phyloP scores from a whole-genome alignment of 1,139 yeast species.

The Candida sanyaensis region DNA sequence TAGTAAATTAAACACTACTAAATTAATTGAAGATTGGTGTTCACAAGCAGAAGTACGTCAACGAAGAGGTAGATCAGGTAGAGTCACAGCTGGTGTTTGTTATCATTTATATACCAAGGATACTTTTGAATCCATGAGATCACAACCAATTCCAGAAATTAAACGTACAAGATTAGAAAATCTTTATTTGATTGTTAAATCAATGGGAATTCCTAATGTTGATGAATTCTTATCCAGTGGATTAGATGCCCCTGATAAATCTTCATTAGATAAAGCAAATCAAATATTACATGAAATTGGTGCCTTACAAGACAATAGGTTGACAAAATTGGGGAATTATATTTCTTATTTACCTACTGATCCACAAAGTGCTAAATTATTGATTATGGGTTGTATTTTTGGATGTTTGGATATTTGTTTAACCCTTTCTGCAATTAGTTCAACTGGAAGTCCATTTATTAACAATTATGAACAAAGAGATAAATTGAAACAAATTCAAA shows the following conservation, averaged over 20 bases:
- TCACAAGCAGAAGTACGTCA: slow-evolving; percentile 91
- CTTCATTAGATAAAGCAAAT: slow-evolving; percentile 64
- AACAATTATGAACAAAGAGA: slow-evolving; percentile 66
- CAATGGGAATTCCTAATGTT: slow-evolving; percentile 83
- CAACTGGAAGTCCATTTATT: slow-evolving; percentile 74
- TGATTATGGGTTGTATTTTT: slow-evolving; percentile 77
- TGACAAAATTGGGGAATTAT: slow-evolving; percentile 82
- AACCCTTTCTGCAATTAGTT: slow-evolving; percentile 72
- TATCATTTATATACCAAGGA: slow-evolving; percentile 75
- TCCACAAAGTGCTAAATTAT: slow-evolving; percentile 77
- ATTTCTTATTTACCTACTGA: slow-evolving; percentile 85
- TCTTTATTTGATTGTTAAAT: slow-evolving; percentile 76
- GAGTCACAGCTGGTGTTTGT: slow-evolving; percentile 81
- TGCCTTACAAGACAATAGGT: slow-evolving; percentile 54
- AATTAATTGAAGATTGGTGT: slow-evolving; percentile 80
- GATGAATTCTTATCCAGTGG: slow-evolving; percentile 70
- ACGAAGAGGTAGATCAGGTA: slow-evolving; percentile 98
- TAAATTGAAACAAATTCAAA: slow-evolving; percentile 53
- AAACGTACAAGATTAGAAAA: slow-evolving; percentile 81
- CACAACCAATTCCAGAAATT: slow-evolving; percentile 87
- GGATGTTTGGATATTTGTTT: slow-evolving; percentile 80
- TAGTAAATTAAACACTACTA: slow-evolving; percentile 64
- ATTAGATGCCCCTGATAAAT: slow-evolving; percentile 73
- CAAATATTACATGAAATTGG: slow-evolving; percentile 69
- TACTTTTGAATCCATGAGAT: slow-evolving; percentile 59